Evolutionary conservation across 495 filamentous ascomycete genomes (phyloP), one percentile per base, ranked within the genome.

Genomic region (Penicillium pulvis): DNA sequence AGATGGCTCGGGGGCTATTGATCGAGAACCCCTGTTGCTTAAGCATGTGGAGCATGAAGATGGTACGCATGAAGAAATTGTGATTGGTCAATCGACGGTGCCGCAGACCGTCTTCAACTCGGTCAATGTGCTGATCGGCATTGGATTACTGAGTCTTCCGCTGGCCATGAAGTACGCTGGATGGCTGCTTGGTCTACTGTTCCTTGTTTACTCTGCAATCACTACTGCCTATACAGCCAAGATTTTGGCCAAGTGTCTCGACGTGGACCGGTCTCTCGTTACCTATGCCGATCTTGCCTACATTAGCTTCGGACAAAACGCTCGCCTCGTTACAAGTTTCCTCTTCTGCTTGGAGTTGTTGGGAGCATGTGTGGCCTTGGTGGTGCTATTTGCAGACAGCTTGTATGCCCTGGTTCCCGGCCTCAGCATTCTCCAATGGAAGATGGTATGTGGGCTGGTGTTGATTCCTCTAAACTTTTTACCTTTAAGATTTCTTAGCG

Each of bases 41-140:
- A 95, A 91, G 72, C 86, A 91, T 67, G 83, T 96, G 7, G 87
- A 95, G 70, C 81, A 83, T 56, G 90, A 94, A 66, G 92, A 96
- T 69, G 94, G 94, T 24, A 90, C 89, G 57, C 78, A 92, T 17
- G 85, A 95, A 28, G 80, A 89, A 65, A 81, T 93, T 26, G 85
- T 98, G 7, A 84, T 94, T 57, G 94, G 94, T 36, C 92, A 93
- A 78, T 95, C 90, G 10, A 98, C 94, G 3, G 76, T 97, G 30
- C 92, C 93, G 2, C 94, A 98, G 75, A 98, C 94, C 0, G 81
- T 97, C 58, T 96, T 98, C 76, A 98, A 98, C 70, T 94, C 91
- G 16, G 92, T 95, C 53, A 98, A 98, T 67, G 91, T 96, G 36
- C 75, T 98, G 42, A 93, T 98, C 59, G 94, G 94, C 17, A 86